phyloP scores from a whole-genome alignment of 1,284 basidiomycete species.

The Coniophora puteana region DNA sequence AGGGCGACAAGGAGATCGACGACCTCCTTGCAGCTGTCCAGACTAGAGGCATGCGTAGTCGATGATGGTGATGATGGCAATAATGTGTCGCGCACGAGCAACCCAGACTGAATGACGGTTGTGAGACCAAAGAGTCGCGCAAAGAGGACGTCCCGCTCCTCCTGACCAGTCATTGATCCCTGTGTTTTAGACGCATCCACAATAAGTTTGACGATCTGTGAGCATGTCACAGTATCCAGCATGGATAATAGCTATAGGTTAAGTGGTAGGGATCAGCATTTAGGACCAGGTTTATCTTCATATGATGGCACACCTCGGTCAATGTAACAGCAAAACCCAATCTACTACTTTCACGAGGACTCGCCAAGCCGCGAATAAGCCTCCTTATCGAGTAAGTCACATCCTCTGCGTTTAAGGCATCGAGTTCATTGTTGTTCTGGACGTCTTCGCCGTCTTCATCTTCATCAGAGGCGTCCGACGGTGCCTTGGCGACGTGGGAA shows the following conservation, averaged over 20 bases:
- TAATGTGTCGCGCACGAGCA: slow-evolving; percentile 61
- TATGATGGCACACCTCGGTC: slow-evolving; percentile 69
- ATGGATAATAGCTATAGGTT: slow-evolving; percentile 69
- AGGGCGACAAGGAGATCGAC: slow-evolving; percentile 66
- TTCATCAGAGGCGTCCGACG: slow-evolving; percentile 39
- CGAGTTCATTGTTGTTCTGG: slow-evolving; percentile 46
- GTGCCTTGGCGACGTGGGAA: slow-evolving; percentile 46
- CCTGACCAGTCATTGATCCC: slow-evolving; percentile 80
- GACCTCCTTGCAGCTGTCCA: slow-evolving; percentile 61
- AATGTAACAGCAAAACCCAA: slow-evolving; percentile 95
- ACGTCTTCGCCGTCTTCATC: slow-evolving; percentile 52
- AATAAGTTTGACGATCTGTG: slow-evolving; percentile 73
- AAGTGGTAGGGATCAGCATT: slow-evolving; percentile 5
- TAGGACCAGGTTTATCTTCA: too few relatives aligned
- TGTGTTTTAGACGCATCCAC: slow-evolving; percentile 66
- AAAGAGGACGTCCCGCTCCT: slow-evolving; percentile 91
- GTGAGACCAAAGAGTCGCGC: slow-evolving; percentile 91
- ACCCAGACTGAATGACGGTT: slow-evolving; percentile 76
- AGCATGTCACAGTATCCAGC: slow-evolving; percentile 75
- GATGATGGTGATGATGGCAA: slow-evolving; percentile 51
- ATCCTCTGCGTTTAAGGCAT: slow-evolving; percentile 77
- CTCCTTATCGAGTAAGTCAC: slow-evolving; percentile 87
- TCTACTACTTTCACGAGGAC: slow-evolving; percentile 89
- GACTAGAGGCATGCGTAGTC: slow-evolving; percentile 48
- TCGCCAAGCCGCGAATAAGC: slow-evolving; percentile 83